phyloP scores from a whole-genome alignment of 345 rosid genomes.

The Euclidium syriacum region DNA sequence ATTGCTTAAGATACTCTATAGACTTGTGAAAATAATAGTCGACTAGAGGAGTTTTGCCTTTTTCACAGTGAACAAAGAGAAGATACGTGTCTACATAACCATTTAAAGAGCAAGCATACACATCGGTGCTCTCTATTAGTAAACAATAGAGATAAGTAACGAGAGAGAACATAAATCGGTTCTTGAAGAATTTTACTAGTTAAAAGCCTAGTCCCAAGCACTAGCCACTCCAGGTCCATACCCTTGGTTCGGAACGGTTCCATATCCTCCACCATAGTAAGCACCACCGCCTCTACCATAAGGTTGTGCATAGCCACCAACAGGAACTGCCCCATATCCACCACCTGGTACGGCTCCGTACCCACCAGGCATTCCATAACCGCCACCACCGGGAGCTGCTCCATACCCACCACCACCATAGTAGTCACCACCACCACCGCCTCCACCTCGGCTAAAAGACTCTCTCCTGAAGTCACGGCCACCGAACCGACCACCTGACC shows the following conservation, averaged over 20 bases:
- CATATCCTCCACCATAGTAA: slow-evolving; percentile 44
- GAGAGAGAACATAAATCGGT: slow-evolving; percentile 5
- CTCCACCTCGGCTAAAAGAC: slow-evolving; percentile 44
- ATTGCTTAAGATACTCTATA: neutral
- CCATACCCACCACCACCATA: slow-evolving; percentile 45
- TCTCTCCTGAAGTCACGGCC: slow-evolving; percentile 92
- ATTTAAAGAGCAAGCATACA: slow-evolving; percentile 23
- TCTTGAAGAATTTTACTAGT: slow-evolving; percentile 10
- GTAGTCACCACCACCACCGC: slow-evolving; percentile 41
- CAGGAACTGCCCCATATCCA: slow-evolving; percentile 23
- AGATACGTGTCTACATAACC: slow-evolving; percentile 27
- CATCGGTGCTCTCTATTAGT: slow-evolving; percentile 22
- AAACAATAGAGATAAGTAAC: slow-evolving; percentile 24
- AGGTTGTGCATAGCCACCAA: slow-evolving; percentile 24
- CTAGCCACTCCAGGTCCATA: slow-evolving; percentile 61
- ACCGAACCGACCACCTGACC: slow-evolving; percentile 84
- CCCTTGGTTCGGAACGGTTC: slow-evolving; percentile 37
- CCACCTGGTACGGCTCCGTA: slow-evolving; percentile 47
- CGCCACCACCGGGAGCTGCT: slow-evolving; percentile 41
- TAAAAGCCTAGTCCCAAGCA: slow-evolving; percentile 63
- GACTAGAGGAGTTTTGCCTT: slow-evolving; percentile 8
- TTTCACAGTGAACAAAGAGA: slow-evolving; percentile 1
- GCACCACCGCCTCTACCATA: slow-evolving; percentile 53
- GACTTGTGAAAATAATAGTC: neutral
- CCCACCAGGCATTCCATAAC: slow-evolving; percentile 40